These are phyloP conservation scores for Rossbeevera mucosa DNA, from an alignment of 768 basidiomycete genomes.

Conservation along the genomic window DNA sequence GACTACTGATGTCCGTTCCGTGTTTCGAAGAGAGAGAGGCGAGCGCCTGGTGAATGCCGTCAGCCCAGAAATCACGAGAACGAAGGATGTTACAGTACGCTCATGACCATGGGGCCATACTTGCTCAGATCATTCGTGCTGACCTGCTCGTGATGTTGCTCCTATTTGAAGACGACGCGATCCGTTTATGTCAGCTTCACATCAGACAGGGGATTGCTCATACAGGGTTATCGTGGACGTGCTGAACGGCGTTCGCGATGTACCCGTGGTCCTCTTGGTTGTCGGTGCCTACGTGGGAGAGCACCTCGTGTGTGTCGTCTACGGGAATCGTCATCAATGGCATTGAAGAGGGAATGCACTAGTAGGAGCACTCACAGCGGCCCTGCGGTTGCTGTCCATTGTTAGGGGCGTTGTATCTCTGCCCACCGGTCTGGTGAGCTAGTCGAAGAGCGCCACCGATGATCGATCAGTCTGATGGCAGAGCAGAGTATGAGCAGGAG, in stretches of 20 bases:
- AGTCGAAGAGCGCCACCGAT: slow-evolving; percentile 7
- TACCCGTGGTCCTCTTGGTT: slow-evolving; percentile 4
- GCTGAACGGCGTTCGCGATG: slow-evolving; percentile 16
- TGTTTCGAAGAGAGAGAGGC: slow-evolving; percentile 11
- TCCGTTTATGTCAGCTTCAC: background rate
- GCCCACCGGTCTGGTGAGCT: slow-evolving; percentile 60
- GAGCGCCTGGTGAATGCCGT: slow-evolving; percentile 16
- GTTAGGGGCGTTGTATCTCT: slow-evolving; percentile 57
- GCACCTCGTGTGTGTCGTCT: slow-evolving; percentile 66
- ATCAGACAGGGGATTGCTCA: background rate
- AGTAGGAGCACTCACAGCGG: slow-evolving; percentile 22
- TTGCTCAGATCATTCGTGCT: slow-evolving; percentile 5
- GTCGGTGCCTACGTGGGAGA: slow-evolving; percentile 41
- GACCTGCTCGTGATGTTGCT: slow-evolving; percentile 15
- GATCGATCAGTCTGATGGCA: slow-evolving; percentile 1
- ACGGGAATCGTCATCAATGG: background rate
- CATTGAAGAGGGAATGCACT: background rate
- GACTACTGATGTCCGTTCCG: slow-evolving; percentile 33
- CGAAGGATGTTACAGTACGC: slow-evolving; percentile 3
- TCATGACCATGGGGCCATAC: slow-evolving; percentile 20
- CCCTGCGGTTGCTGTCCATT: slow-evolving; percentile 31
- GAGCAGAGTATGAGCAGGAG: background rate
- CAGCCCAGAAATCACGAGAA: background rate
- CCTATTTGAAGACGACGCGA: slow-evolving; percentile 4
- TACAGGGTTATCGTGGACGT: slow-evolving; percentile 22